A percentile compares a stretch with the other conserved stretches of the same genome.
Conservation (phyloP, 1,284 basidiomycete species). For the Schizophyllum amplum region DNA sequence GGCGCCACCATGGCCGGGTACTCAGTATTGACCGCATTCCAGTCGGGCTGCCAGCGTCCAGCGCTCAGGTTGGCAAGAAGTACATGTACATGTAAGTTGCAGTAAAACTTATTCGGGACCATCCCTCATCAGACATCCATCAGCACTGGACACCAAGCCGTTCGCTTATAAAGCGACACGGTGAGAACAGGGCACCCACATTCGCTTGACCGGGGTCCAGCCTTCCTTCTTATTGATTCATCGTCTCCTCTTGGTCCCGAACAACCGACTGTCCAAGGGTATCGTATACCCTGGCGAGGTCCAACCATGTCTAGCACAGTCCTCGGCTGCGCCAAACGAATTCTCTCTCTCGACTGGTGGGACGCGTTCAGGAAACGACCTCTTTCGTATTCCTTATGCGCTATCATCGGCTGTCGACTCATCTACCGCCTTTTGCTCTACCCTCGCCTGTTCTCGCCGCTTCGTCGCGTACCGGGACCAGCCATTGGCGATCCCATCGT, state of each 20-base stretch:
- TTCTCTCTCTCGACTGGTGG: not conserved
- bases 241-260: not conserved
- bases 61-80: too few species aligned
- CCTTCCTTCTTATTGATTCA: not conserved
- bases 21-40: too few species aligned
- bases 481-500: conserved; percentile 27
- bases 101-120: too few species aligned
- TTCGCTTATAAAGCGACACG: too few species aligned
- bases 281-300: not conserved
- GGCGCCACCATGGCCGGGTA: too few species aligned
- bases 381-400: not conserved
- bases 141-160: too few species aligned
- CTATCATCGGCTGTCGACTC: conserved; percentile 4
- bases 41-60: too few species aligned
- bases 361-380: not conserved
- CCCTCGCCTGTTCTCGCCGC: conserved; percentile 32
- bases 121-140: too few species aligned
- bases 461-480: conserved; percentile 36
- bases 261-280: not conserved
- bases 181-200: not conserved
- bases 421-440: conserved; percentile 26
- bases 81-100: too few species aligned
- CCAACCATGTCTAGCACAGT: not conserved
- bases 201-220: not conserved
- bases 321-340: not conserved